These are phyloP conservation scores for Clarireedia monteithiana DNA, from an alignment of 2,329 filamentous ascomycete species.

Conservation along the genomic window DNA sequence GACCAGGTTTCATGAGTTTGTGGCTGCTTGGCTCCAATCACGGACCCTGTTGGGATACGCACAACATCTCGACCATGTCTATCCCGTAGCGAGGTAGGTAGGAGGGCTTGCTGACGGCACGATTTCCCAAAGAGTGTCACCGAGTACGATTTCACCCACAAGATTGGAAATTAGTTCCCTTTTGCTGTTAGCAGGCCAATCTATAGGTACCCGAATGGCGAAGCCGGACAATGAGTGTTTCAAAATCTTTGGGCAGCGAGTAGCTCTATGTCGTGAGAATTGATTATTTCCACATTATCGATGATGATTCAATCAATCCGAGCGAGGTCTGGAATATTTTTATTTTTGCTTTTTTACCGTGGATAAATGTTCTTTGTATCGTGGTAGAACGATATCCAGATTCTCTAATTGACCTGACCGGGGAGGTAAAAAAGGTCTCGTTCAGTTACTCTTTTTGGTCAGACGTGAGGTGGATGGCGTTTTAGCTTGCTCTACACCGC, in stretches of 20 bases:
- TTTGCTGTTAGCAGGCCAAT: not conserved
- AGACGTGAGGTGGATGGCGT: conserved; percentile 7
- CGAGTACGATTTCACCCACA: not conserved
- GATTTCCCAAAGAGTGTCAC: not conserved
- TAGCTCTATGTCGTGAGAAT: not conserved
- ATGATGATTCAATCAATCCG: not conserved
- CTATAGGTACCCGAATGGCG: not conserved
- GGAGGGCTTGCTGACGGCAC: not conserved
- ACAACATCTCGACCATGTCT: conserved; percentile 7
- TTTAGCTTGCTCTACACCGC: conserved; percentile 24
- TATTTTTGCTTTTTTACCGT: no score
- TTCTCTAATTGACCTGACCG: not conserved
- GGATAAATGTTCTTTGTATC: no score
- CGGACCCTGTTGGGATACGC: not conserved
- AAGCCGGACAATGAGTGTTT: not conserved
- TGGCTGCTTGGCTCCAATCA: conserved; percentile 4
- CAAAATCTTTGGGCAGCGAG: not conserved
- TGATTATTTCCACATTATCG: not conserved
- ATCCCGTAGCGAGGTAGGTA: conserved; percentile 1
- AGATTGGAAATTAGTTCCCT: not conserved
- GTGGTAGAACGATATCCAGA: not conserved
- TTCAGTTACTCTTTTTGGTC: conserved; percentile 9
- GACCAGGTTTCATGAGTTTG: not conserved
- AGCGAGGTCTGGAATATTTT: not conserved
- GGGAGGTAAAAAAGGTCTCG: not conserved